A percentile compares a stretch with the other conserved stretches of the same genome.
Evolutionary conservation across 2,329 filamentous ascomycete species (phyloP).

Genomic region (Alternaria alternata): DNA sequence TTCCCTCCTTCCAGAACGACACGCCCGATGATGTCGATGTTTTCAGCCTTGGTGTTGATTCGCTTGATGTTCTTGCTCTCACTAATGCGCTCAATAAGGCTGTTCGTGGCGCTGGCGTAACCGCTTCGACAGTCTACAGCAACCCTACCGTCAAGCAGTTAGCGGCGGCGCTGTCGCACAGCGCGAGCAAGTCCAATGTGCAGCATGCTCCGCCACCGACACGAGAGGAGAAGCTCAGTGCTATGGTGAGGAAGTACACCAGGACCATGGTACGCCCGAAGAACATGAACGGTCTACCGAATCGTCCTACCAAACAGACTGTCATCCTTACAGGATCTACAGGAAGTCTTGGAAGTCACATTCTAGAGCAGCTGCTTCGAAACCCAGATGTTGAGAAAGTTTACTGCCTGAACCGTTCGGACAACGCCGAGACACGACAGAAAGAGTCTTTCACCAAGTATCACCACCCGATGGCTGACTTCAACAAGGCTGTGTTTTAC

Average conservation of each 20-base stretch:
- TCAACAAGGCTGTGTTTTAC: neutral
- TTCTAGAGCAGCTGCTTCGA: conserved; percentile 30
- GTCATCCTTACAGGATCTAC: conserved; percentile 37
- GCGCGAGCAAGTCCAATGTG: neutral
- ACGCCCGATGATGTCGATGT: neutral
- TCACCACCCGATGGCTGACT: conserved; percentile 14
- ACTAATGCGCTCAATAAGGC: conserved; percentile 8
- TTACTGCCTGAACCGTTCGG: conserved; percentile 32
- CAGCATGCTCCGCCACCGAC: neutral
- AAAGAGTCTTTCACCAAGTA: conserved; percentile 10
- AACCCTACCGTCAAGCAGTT: conserved; percentile 1
- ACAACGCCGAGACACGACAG: conserved; percentile 22
- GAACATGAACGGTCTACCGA: too few species aligned
- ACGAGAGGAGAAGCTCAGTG: conserved; percentile 1
- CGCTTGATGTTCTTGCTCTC: conserved; percentile 6
- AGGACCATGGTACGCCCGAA: neutral
- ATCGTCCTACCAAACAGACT: conserved; percentile 1
- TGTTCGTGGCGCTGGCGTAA: neutral
- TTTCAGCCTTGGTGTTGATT: conserved; percentile 7
- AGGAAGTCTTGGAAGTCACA: conserved; percentile 32
- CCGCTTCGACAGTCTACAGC: conserved; percentile 3
- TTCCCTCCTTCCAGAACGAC: neutral
- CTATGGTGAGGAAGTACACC: conserved; percentile 7
- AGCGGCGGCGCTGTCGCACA: neutral
- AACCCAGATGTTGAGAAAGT: conserved; percentile 22